These are phyloP conservation scores for Echria macrotheca DNA, from an alignment of 495 filamentous ascomycete species.

Conservation along the genomic window DNA sequence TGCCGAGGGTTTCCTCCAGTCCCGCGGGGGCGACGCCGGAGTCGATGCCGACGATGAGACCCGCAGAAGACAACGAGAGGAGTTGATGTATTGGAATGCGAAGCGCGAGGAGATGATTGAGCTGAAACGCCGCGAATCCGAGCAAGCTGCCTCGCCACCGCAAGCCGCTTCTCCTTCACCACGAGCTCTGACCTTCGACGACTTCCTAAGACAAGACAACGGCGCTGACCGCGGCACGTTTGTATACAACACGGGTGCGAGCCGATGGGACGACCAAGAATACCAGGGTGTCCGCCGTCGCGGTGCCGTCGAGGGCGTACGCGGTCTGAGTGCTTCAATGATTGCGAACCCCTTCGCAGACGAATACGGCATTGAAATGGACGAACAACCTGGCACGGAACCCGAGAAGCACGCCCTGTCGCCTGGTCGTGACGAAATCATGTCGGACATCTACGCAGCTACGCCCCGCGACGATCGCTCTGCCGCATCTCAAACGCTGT, in stretches of 20 bases:
- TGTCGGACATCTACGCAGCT: constrained; percentile 50
- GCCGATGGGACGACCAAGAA: constrained; percentile 24
- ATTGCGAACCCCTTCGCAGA: constrained; percentile 57
- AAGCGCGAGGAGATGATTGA: constrained; percentile 31
- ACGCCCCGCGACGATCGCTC: constrained; percentile 31
- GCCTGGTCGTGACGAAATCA: constrained; percentile 39
- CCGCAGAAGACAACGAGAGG: constrained; percentile 61
- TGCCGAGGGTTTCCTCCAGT: constrained; percentile 50
- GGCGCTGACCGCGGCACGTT: constrained; percentile 42
- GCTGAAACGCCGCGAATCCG: constrained; percentile 20
- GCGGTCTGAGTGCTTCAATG: constrained; percentile 48
- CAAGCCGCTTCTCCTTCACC: constrained; percentile 14
- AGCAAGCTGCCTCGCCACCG: constrained; percentile 8
- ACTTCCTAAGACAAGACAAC: constrained; percentile 43
- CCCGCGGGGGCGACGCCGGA: constrained; percentile 44
- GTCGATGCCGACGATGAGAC: constrained; percentile 65
- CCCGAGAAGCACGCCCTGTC: constrained; percentile 25
- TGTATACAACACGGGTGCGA: constrained; percentile 47
- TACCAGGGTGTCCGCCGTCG: constrained; percentile 41
- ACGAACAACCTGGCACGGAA: constrained; percentile 30
- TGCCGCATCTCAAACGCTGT: constrained; percentile 17
- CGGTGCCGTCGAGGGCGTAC: constrained; percentile 37
- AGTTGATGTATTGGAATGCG: constrained; percentile 65
- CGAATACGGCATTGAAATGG: constrained; percentile 47
- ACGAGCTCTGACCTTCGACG: constrained; percentile 48